Evolutionary conservation across 2,329 filamentous ascomycete species (phyloP), one percentile per base, ranked within the genome.

Genomic region (Xylariaceae sp.): DNA sequence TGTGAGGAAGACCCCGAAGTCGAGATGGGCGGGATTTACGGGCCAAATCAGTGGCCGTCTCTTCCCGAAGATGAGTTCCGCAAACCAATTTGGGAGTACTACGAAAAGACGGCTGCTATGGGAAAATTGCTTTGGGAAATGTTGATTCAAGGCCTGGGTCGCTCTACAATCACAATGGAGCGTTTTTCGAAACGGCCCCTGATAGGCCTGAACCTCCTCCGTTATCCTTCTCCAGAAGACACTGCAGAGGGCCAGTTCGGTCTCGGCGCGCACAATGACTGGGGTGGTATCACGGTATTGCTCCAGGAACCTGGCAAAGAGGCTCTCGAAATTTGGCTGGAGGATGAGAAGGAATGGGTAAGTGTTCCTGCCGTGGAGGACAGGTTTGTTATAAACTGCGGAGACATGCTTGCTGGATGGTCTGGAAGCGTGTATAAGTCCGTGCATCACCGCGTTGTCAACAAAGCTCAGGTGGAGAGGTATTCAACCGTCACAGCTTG

Each of bases 41-140:
- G 68, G 9, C 69, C 69, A 6, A 71, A 72, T 33, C 47, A 66
- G 8, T 71, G 69, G 69, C 70, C 69, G 2, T 27, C 59, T 35
- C 55, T 69, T 4, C 63, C 68, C 2, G 59, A 65, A 15, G 55
- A 63, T 4, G 55, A 70, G 7, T 72, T 72, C 57, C 68, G 57
- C 35, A 47, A 37, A 4, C 67, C 65, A 0, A 59, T 65, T 20
- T 59, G 44, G 55, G 48, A 53, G 16, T 67, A 67, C 37, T 70
- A 69, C 51, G 15, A 64, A 42, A 8, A 60, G 29, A 66, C 60
- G 2, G 24, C 18, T 30, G 10, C 40, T n/a, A 53, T 71, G 1
- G 67, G 64, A 24, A 55, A 43, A 26, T 55, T 40, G 2, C 58
- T 70, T 42, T 66, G 62, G 64, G 43, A 53, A 33, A 60, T 68